Conservation (phyloP, 2,329 filamentous ascomycete species). For the Aureobasidium namibiae region DNA sequence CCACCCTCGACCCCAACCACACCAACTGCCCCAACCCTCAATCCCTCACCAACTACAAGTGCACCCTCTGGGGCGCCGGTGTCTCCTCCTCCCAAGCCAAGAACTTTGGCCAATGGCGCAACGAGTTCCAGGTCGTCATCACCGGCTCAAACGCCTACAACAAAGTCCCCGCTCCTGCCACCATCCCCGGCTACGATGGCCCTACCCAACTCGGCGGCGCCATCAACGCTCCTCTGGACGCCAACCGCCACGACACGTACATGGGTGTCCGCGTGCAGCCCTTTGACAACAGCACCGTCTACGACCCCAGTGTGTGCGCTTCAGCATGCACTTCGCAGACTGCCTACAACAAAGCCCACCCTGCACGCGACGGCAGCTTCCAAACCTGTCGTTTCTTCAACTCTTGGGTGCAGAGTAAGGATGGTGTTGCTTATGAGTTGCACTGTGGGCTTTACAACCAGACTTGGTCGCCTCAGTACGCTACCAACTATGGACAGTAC, state of each 20-base stretch:
- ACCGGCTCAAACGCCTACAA: slow-evolving; percentile 34
- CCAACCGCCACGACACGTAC: slow-evolving; percentile 15
- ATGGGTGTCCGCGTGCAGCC: slow-evolving; percentile 16
- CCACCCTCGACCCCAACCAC: slow-evolving; percentile 24
- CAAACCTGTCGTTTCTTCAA: slow-evolving; percentile 26
- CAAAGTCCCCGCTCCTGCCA: slow-evolving; percentile 18
- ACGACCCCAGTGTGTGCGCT: slow-evolving; percentile 20
- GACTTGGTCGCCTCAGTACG: slow-evolving; percentile 17
- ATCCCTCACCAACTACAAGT: slow-evolving; percentile 27
- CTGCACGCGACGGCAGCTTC: slow-evolving; percentile 16
- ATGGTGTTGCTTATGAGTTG: slow-evolving; percentile 29
- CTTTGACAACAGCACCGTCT: slow-evolving; percentile 13
- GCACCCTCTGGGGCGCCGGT: slow-evolving; percentile 27
- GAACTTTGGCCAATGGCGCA: slow-evolving; percentile 28
- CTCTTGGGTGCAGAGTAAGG: slow-evolving; percentile 31
- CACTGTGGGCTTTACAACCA: slow-evolving; percentile 31
- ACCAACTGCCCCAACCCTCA: slow-evolving; percentile 27
- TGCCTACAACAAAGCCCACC: slow-evolving; percentile 20
- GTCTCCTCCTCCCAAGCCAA: slow-evolving; percentile 23
- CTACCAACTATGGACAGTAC: slow-evolving; percentile 19
- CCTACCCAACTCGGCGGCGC: slow-evolving; percentile 27
- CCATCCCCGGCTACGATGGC: slow-evolving; percentile 14
- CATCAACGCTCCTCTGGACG: slow-evolving; percentile 25
- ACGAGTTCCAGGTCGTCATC: slow-evolving; percentile 32
- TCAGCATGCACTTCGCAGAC: slow-evolving; percentile 20